Percentiles rank a stretch among this genome's conserved stretches.
phyloP scores from a whole-genome alignment of 2,329 filamentous ascomycete species.

The Cadophora luteo-olivacea region DNA sequence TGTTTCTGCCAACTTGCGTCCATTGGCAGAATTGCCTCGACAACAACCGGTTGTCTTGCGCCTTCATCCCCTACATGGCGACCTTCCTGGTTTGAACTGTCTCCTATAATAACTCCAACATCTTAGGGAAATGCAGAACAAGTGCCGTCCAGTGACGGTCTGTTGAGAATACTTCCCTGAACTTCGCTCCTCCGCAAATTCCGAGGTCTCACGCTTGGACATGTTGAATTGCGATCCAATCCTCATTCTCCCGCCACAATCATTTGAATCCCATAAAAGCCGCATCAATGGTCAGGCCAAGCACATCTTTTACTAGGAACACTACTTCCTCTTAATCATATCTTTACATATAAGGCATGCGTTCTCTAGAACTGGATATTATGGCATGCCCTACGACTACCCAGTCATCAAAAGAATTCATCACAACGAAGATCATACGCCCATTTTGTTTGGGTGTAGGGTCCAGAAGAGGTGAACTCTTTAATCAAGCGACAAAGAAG shows the following conservation, averaged over 20 bases:
- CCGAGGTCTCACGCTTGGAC: neutral
- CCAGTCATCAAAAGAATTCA: too few relatives aligned
- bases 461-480: neutral
- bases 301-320: too few relatives aligned
- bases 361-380: too few relatives aligned
- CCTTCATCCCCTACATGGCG: too few relatives aligned
- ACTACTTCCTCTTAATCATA: too few relatives aligned
- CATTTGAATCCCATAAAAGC: too few relatives aligned
- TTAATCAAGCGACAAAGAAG: too few relatives aligned
- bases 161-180: neutral
- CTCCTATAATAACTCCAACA: neutral
- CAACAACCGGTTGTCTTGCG: neutral
- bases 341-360: too few relatives aligned
- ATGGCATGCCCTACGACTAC: too few relatives aligned
- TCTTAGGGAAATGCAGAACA: neutral
- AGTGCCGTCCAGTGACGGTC: neutral
- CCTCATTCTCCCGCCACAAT: too few relatives aligned
- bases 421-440: neutral
- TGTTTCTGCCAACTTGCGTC: neutral
- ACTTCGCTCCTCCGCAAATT: neutral
- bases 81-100: neutral
- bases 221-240: neutral
- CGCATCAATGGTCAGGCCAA: too few relatives aligned
- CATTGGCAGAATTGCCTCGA: neutral
- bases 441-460: neutral